Conservation (phyloP, 371 early-diverging fungal genomes). For the Synchytrium microbalum region DNA sequence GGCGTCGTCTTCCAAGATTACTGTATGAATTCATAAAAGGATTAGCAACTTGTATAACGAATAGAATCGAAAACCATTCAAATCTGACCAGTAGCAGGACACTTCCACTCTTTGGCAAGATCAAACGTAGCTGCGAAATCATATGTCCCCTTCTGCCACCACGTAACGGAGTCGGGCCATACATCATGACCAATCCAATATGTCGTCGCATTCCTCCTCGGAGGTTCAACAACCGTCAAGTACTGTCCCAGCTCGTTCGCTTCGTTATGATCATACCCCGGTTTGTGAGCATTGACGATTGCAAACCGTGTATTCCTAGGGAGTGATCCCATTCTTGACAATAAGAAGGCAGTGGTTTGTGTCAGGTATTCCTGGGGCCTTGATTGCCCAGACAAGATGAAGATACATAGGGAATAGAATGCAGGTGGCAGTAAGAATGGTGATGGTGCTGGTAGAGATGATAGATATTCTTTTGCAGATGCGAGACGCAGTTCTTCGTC, state of each 20-base stretch:
- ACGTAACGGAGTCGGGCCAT: background rate
- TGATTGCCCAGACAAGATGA: background rate
- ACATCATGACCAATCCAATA: too few relatives aligned
- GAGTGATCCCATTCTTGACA: background rate
- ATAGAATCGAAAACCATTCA: too few relatives aligned
- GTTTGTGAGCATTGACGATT: background rate
- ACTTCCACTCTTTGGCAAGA: background rate
- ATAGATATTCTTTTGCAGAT: background rate
- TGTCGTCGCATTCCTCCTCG: background rate
- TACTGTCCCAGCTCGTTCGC: background rate
- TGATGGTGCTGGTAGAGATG: background rate
- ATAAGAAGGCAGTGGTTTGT: background rate
- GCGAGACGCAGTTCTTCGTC: background rate
- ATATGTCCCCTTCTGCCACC: background rate
- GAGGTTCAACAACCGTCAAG: background rate
- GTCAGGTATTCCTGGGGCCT: background rate
- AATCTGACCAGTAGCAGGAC: background rate
- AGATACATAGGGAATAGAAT: background rate
- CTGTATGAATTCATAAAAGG: background rate
- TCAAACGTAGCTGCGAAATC: background rate
- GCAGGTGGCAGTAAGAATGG: background rate
- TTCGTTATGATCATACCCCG: background rate
- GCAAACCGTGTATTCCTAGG: background rate
- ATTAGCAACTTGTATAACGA: too few relatives aligned
- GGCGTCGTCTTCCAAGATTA: background rate